Percentiles rank a stretch among this genome's conserved stretches.
Conservation (phyloP, 495 filamentous ascomycete species). For the Usnea hakonensis region DNA sequence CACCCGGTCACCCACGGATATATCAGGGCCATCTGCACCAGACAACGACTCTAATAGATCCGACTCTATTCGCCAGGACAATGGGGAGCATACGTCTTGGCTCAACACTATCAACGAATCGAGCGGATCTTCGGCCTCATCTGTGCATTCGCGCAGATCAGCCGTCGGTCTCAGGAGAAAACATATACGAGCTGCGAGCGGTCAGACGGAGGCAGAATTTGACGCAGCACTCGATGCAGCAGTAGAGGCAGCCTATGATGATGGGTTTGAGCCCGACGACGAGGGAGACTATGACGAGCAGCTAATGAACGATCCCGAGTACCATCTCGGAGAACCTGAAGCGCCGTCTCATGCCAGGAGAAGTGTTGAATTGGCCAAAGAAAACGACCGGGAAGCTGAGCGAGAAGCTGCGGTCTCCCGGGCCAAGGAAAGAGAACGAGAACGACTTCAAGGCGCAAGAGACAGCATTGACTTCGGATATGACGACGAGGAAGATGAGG, state of each 20-base stretch:
- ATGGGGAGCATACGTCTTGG: slow-evolving; percentile 82
- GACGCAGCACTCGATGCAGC: slow-evolving; percentile 93
- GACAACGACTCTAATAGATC: slow-evolving; percentile 18
- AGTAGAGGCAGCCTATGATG: slow-evolving; percentile 92
- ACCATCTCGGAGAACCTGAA: slow-evolving; percentile 28
- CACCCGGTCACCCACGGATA: slow-evolving; percentile 26
- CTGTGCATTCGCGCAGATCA: slow-evolving; percentile 72
- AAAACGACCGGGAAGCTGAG: slow-evolving; percentile 70
- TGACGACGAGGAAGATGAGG: slow-evolving; percentile 71
- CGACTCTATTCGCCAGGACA: slow-evolving; percentile 48
- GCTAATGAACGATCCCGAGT: slow-evolving; percentile 26
- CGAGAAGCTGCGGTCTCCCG: slow-evolving; percentile 55
- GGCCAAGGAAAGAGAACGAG: slow-evolving; percentile 35
- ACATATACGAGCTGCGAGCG: slow-evolving; percentile 57
- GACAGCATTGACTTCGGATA: slow-evolving; percentile 38
- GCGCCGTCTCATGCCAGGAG: slow-evolving; percentile 53
- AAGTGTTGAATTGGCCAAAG: slow-evolving; percentile 70
- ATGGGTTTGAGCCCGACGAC: slow-evolving; percentile 74
- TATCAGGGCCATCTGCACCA: slow-evolving; percentile 1
- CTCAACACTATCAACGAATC: slow-evolving; percentile 96
- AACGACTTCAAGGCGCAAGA: slow-evolving; percentile 31
- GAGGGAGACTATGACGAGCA: slow-evolving; percentile 34
- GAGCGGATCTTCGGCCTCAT: slow-evolving; percentile 69
- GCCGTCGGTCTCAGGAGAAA: slow-evolving; percentile 60
- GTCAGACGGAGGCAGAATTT: slow-evolving; percentile 83